Percentiles rank a stretch among this genome's conserved stretches.
phyloP scores from a whole-genome alignment of 495 filamentous ascomycete genomes.

The Hypoxylon fragiforme region DNA sequence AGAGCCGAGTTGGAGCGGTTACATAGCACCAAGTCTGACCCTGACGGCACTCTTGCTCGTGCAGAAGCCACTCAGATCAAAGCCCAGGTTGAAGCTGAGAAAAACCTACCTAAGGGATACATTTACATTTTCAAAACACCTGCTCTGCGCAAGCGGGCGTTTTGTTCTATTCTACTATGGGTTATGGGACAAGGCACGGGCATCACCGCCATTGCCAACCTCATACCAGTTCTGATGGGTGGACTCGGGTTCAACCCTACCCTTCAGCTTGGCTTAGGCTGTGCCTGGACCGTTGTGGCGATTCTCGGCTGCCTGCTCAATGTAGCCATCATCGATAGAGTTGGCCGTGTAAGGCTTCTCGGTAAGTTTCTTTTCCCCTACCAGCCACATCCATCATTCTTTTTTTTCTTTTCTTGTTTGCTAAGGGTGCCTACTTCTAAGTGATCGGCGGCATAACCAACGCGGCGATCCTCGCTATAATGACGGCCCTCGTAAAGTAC shows the following conservation, averaged over 20 bases:
- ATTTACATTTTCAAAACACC: slow-evolving; percentile 2
- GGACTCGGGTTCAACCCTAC: slow-evolving; percentile 8
- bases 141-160: slow-evolving; percentile 4
- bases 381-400: not conserved
- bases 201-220: slow-evolving; percentile 7
- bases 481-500: slow-evolving; percentile 10
- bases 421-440: not conserved
- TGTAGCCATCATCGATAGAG: not conserved
- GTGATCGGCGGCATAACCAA: slow-evolving; percentile 16
- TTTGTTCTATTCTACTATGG: slow-evolving; percentile 2
- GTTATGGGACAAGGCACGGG: slow-evolving; percentile 8
- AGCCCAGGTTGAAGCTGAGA: slow-evolving; percentile 13
- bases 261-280: slow-evolving; percentile 14
- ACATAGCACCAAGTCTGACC: slow-evolving; percentile 13
- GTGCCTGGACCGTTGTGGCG: slow-evolving; percentile 6
- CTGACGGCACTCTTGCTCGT: slow-evolving; percentile 10
- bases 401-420: not conserved
- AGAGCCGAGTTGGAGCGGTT: slow-evolving; percentile 9
- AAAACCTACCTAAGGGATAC: slow-evolving; percentile 10
- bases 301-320: slow-evolving; percentile 4
- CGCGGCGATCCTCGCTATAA: slow-evolving; percentile 5
- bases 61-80: slow-evolving; percentile 17
- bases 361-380: not conserved
- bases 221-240: slow-evolving; percentile 18
- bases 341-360: slow-evolving; percentile 16